Evolutionary conservation across 768 basidiomycete genomes (phyloP), one percentile per base, ranked within the genome.

Genomic region (Tulasnella sp.): DNA sequence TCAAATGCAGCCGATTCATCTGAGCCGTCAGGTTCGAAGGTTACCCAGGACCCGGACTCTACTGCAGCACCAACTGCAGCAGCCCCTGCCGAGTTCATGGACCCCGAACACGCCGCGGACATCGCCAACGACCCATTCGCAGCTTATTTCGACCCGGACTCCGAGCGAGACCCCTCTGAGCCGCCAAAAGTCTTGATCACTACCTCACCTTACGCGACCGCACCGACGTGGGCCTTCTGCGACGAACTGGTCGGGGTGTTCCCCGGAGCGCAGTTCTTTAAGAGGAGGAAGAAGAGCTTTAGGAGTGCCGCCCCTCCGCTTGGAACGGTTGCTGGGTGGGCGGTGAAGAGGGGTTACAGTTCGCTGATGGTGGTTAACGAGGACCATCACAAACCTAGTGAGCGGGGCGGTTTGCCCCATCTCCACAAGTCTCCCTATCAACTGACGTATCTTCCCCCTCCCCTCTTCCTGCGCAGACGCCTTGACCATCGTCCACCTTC

Each of bases 311-410:
- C 94, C 0, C 97, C 94, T 83, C 96, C 97, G 86, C 86, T 97
- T 82, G 97, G 97, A 0, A 88, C 92, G 80, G 94, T 98, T 83
- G 94, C 97, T 40, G 90, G 93, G 3, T 99, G 98, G 98, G 96
- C 96, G 31, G 92, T 93, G 18, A 92, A 91, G 58, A 87, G 98
- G 83, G 93, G 93, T 2, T 99, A 95, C 84, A 93, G 92, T 68
- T 95, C 97, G 81, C 84, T 99, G 81, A 88, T 94, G 62, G 95
- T 99, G 3, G 94, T 99, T 44, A 99, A 99, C 81, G 98, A 99
- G 83, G 94, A 99, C 82, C 92, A 92, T 88, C 96, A 96, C 84
- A 92, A 92, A 84, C 94, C 96, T 19, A 98, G 98, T 97, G 82
- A 85, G 95, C 88, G 18, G 71, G 71, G 8, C n/a, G n/a, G n/a